phyloP scores from a whole-genome alignment of 306 rosid genomes.

The Lathyrus tuberosus region DNA sequence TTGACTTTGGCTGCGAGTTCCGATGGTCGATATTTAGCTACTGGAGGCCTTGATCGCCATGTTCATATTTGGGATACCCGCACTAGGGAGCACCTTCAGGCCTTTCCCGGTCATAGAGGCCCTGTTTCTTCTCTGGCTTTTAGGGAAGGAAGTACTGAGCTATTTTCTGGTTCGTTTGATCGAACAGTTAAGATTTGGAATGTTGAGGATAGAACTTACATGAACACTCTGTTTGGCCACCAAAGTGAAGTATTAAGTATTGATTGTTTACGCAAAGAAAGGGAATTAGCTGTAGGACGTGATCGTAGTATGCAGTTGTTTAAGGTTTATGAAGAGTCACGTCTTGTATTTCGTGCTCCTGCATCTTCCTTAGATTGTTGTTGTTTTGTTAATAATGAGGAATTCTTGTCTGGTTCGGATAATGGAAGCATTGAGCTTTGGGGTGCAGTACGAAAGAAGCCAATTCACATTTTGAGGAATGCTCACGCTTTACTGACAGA shows the following conservation, averaged over 20 bases:
- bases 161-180: conserved; percentile 95
- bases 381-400: conserved; percentile 82
- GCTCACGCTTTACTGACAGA: conserved; percentile 65
- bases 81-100: conserved; percentile 85
- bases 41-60: conserved; percentile 95
- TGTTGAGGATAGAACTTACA: conserved; percentile 89
- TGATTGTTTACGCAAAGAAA: conserved; percentile 89
- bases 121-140: conserved; percentile 83
- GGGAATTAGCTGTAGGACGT: conserved; percentile 81
- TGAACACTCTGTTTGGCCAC: conserved; percentile 88
- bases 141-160: conserved; percentile 91
- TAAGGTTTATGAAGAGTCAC: conserved; percentile 97
- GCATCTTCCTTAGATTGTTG: conserved; percentile 87
- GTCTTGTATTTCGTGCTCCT: conserved; percentile 86
- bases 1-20: conserved; percentile 84
- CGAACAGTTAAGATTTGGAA: conserved; percentile 95
- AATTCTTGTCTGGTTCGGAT: conserved; percentile 83
- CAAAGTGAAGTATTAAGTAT: conserved; percentile 78
- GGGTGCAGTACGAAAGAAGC: conserved; percentile 77
- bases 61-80: conserved; percentile 97
- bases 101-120: conserved; percentile 91
- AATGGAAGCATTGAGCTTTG: conserved; percentile 93
- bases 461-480: conserved; percentile 69
- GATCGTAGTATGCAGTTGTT: conserved; percentile 90
- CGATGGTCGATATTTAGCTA: conserved; percentile 86